Evolutionary conservation across 169 alveolate species (phyloP).

Genomic region (Miamiensis avidus): DNA sequence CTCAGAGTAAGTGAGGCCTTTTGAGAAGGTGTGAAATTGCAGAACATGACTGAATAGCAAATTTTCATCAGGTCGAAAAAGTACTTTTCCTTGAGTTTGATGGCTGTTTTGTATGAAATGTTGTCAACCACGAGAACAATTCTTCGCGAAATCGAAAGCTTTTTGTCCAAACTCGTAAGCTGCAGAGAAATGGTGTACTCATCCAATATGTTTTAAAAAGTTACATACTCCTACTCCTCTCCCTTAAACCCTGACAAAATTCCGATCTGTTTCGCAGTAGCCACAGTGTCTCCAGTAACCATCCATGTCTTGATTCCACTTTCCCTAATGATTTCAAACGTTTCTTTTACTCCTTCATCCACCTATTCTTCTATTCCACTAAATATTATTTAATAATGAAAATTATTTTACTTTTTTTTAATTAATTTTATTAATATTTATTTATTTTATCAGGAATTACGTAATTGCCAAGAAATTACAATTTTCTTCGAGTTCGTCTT

Average conservation of each 20-base stretch:
- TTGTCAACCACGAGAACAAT: neutral
- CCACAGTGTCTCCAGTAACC: neutral
- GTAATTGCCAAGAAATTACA: neutral
- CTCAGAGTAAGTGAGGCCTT: neutral
- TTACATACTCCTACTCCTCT: neutral
- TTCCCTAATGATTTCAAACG: neutral
- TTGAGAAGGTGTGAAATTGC: neutral
- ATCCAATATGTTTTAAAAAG: neutral
- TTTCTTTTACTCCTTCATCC: neutral
- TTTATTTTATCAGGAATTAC: neutral
- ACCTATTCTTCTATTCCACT: neutral
- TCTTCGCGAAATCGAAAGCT: neutral
- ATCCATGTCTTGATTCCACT: neutral
- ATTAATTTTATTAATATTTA: too few relatives aligned
- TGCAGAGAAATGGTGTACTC: neutral
- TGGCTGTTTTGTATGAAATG: neutral
- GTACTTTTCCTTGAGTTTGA: neutral
- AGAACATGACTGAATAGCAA: neutral
- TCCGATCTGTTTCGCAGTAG: neutral
- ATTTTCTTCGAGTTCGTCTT: neutral
- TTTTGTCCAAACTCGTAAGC: neutral
- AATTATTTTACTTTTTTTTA: too few relatives aligned
- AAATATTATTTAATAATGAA: too few relatives aligned
- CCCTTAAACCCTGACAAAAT: neutral
- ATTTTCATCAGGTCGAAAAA: neutral